phyloP scores from a whole-genome alignment of 352 stramenopile species.

The Phytophthora chlamydospora region DNA sequence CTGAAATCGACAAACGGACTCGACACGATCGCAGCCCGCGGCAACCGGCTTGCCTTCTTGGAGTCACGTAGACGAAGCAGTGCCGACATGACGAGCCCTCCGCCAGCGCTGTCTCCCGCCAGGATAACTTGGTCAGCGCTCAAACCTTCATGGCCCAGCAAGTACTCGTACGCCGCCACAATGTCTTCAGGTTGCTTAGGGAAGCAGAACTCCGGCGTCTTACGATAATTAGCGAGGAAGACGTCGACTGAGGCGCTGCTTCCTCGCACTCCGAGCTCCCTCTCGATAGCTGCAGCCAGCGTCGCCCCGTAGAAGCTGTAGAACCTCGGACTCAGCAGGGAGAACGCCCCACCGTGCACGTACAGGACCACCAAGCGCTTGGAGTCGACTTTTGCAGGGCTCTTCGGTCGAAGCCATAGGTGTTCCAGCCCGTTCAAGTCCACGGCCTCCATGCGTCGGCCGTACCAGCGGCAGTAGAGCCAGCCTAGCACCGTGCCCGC shows the following conservation, averaged over 20 bases:
- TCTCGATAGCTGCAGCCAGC: slow-evolving; percentile 22
- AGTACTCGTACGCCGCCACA: slow-evolving; percentile 37
- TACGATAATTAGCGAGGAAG: slow-evolving; percentile 58
- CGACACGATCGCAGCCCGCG: slow-evolving; percentile 37
- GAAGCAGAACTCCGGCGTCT: slow-evolving; percentile 45
- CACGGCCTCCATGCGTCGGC: slow-evolving; percentile 19
- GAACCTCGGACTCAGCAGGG: slow-evolving; percentile 41
- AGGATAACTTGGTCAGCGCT: slow-evolving; percentile 40
- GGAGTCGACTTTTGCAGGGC: not conserved
- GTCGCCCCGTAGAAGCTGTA: slow-evolving; percentile 43
- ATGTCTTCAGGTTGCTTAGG: slow-evolving; percentile 39
- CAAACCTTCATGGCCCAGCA: slow-evolving; percentile 36
- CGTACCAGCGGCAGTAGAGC: slow-evolving; percentile 23
- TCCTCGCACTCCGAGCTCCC: slow-evolving; percentile 21
- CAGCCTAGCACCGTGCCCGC: slow-evolving; percentile 27
- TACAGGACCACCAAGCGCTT: slow-evolving; percentile 40
- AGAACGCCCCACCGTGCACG: slow-evolving; percentile 51
- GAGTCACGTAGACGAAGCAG: slow-evolving; percentile 42
- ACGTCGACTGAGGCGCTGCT: slow-evolving; percentile 36
- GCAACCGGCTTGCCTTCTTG: slow-evolving; percentile 16
- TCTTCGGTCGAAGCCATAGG: slow-evolving; percentile 31
- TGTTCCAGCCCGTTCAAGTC: slow-evolving; percentile 36
- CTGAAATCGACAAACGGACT: slow-evolving; percentile 27
- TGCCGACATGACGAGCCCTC: slow-evolving; percentile 42
- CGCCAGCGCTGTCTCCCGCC: slow-evolving; percentile 49